These are phyloP conservation scores for Adansonia madagascariensis DNA, from an alignment of 441 rosid species.

Conservation along the genomic window DNA sequence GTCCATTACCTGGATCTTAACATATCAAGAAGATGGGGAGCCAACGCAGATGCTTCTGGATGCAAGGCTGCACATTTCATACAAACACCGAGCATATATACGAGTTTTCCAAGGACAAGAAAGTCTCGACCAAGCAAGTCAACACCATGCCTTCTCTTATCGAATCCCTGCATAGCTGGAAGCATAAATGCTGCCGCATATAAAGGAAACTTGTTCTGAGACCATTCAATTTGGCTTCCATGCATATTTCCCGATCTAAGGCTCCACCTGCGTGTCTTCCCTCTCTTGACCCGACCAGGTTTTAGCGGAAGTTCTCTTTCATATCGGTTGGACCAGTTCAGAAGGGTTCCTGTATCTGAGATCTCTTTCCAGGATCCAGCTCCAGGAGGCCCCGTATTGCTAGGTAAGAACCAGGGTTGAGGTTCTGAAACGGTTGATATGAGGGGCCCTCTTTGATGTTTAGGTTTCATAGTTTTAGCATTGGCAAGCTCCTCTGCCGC, in stretches of 20 bases:
- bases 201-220: constrained; percentile 80
- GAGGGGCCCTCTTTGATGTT: constrained; percentile 51
- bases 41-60: constrained; percentile 90
- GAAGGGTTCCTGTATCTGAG: constrained; percentile 60
- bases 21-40: constrained; percentile 81
- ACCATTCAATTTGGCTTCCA: constrained; percentile 54
- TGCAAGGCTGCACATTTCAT: constrained; percentile 89
- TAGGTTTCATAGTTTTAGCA: constrained; percentile 62
- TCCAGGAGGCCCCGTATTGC: constrained; percentile 68
- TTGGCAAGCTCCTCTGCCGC: constrained; percentile 93
- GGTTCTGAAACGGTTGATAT: constrained; percentile 74
- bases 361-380: constrained; percentile 81
- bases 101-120: constrained; percentile 91
- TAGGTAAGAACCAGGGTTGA: constrained; percentile 96
- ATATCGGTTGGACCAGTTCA: constrained; percentile 76
- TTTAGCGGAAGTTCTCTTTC: constrained; percentile 87
- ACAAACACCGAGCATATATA: constrained; percentile 92
- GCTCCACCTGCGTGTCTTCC: constrained; percentile 88
- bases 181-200: constrained; percentile 98
- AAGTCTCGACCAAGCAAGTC: constrained; percentile 95
- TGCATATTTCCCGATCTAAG: constrained; percentile 48
- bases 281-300: constrained; percentile 59
- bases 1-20: constrained; percentile 70
- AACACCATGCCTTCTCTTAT: constrained; percentile 90
- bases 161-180: constrained; percentile 96